Evolutionary conservation across 768 basidiomycete genomes (phyloP).

Genomic region (Chlorophyllum brunneum): DNA sequence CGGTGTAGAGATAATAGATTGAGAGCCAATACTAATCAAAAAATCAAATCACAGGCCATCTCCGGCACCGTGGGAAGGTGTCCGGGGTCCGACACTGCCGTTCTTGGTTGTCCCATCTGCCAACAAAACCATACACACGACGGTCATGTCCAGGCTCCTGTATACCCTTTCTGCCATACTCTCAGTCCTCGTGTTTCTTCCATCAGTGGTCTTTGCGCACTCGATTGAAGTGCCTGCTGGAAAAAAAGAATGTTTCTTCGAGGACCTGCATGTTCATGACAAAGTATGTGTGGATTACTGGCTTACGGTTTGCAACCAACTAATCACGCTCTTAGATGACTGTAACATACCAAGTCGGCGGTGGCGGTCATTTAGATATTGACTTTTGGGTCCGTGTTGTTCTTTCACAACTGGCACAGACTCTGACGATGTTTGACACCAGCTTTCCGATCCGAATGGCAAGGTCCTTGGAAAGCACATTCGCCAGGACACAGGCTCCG

Average conservation of each 20-base stretch:
- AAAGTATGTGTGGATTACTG: slow-evolving; percentile 46
- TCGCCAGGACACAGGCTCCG: slow-evolving; percentile 84
- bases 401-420: neutral
- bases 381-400: slow-evolving; percentile 80
- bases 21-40: slow-evolving; percentile 6
- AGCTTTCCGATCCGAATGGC: slow-evolving; percentile 81
- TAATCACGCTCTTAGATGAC: slow-evolving; percentile 70
- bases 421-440: slow-evolving; percentile 14
- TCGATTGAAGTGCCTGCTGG: slow-evolving; percentile 73
- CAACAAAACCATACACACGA: slow-evolving; percentile 1
- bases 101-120: slow-evolving; percentile 12
- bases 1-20: slow-evolving; percentile 20
- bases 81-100: slow-evolving; percentile 6
- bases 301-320: neutral
- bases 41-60: slow-evolving; percentile 14
- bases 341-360: slow-evolving; percentile 97
- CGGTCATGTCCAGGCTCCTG: slow-evolving; percentile 4
- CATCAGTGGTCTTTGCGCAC: slow-evolving; percentile 51
- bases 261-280: slow-evolving; percentile 89
- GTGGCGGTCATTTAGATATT: slow-evolving; percentile 94
- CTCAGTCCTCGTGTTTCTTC: slow-evolving; percentile 34
- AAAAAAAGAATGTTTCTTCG: slow-evolving; percentile 93
- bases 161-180: slow-evolving; percentile 7
- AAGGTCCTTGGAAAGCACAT: slow-evolving; percentile 72
- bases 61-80: slow-evolving; percentile 10